Base-by-base conservation (phyloP, 2,329 filamentous ascomycete genomes). In the Alternaria longipes region DNA sequence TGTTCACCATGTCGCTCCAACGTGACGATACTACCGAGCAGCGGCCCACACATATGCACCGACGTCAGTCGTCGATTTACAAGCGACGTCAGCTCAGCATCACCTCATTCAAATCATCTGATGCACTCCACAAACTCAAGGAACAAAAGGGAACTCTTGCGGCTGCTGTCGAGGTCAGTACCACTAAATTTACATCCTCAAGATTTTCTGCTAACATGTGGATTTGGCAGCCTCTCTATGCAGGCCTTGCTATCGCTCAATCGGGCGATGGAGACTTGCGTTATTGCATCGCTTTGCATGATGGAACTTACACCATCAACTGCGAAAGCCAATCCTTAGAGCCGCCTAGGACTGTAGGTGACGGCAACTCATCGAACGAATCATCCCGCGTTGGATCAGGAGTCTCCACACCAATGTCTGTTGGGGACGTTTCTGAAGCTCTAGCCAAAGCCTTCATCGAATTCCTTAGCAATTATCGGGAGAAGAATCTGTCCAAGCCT, bases 291-390 rank as follows among this genome's bases (percentile, higher is more conserved):
- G 90, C 90, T 4, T 85, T 91, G 63, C 90, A 92, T 64, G 91
- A 94, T 73, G 87, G 87, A 6, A 89, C 89, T 4, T 94, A 94
- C 73, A 86, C 91, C 22, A 82, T 92, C 45, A 91, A 94, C 74
- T 93, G 90, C 71, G 86, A 86, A 5, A 85, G 91, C 42, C 61
- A 58, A 8, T 57, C 63, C 28, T 54, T 67, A 16, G 50, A 26
- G 3, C n/a, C 32, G 20, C 11, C 34, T 11, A 41, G 26, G 24
- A 47, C 20, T 2, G 18, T n/a, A 30, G 16, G 28, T 32, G 30
- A 16, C 8, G 24, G 32, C 40, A 38, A 34, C 38, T 59, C 51
- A 2, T 63, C 59, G 3, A 32, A 60, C 14, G 55, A 44, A 22
- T 61, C 59, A 12, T 65, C 63, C 3, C 60, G 51, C 12, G 8